These are phyloP conservation scores for Ophiostoma ulmi DNA, from an alignment of 2,329 filamentous ascomycete species.

Conservation along the genomic window DNA sequence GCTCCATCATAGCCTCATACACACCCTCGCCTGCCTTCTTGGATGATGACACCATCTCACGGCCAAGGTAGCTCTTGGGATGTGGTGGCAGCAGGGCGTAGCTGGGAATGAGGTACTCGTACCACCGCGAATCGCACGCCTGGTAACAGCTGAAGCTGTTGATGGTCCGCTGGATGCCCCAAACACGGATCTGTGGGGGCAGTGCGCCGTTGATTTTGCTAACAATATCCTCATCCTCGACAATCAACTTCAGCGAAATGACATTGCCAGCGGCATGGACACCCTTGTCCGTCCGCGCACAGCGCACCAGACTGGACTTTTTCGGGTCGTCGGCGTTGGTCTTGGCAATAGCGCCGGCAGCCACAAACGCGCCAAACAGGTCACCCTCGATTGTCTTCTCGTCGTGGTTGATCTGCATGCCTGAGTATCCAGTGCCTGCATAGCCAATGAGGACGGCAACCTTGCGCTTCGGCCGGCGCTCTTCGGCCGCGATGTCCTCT, in stretches of 20 bases:
- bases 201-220: conserved; percentile 85
- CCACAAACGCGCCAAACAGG: conserved; percentile 85
- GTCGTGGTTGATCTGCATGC: conserved; percentile 81
- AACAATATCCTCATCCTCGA: conserved; percentile 83
- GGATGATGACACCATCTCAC: conserved; percentile 72
- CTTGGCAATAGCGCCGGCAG: conserved; percentile 89
- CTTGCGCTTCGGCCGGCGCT: conserved; percentile 82
- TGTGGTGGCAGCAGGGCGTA: conserved; percentile 91
- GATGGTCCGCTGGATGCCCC: conserved; percentile 86
- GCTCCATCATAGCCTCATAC: conserved; percentile 59
- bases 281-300: conserved; percentile 93
- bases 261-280: conserved; percentile 95
- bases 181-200: conserved; percentile 84
- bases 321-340: conserved; percentile 95
- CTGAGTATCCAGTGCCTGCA: conserved; percentile 92
- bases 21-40: conserved; percentile 44
- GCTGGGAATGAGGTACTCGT: conserved; percentile 93
- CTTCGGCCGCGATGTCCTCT: conserved; percentile 83
- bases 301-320: conserved; percentile 90
- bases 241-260: conserved; percentile 90
- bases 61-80: conserved; percentile 77
- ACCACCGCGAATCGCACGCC: conserved; percentile 89
- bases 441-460: conserved; percentile 95
- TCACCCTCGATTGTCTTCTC: conserved; percentile 96
- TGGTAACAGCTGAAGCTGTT: conserved; percentile 94